phyloP scores from a whole-genome alignment of 2,329 filamentous ascomycete genomes.

The Clarireedia hainanense region DNA sequence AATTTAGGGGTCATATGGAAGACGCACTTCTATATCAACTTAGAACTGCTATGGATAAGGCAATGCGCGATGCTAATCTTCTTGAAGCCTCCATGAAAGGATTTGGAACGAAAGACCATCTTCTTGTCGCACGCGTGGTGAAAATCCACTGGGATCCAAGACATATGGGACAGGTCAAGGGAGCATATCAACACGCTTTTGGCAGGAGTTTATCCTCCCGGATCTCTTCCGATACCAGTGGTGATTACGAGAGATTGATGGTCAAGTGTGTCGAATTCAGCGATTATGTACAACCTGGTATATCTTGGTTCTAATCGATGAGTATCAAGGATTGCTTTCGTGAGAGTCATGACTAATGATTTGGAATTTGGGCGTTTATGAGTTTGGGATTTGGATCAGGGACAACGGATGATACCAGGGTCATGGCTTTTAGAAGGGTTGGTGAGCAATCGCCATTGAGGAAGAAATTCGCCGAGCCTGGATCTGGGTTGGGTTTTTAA shows the following conservation, averaged over 20 bases:
- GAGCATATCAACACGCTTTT: slow-evolving; percentile 67
- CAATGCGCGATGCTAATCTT: slow-evolving; percentile 71
- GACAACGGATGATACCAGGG: no score
- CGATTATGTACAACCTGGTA: slow-evolving; percentile 1
- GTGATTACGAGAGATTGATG: slow-evolving; percentile 72
- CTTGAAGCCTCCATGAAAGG: slow-evolving; percentile 88
- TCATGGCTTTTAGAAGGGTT: no score
- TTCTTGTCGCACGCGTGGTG: slow-evolving; percentile 71
- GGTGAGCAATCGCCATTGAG: no score
- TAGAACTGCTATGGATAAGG: slow-evolving; percentile 68
- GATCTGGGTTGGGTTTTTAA: no score
- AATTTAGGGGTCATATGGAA: slow-evolving; percentile 91
- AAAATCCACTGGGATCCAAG: slow-evolving; percentile 75
- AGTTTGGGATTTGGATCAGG: background rate
- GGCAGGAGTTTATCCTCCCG: slow-evolving; percentile 57
- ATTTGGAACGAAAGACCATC: slow-evolving; percentile 74
- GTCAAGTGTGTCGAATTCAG: slow-evolving; percentile 36
- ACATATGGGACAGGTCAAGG: slow-evolving; percentile 69
- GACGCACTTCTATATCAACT: slow-evolving; percentile 74
- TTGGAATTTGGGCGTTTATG: background rate
- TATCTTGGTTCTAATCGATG: slow-evolving; percentile 3
- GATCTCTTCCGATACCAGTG: slow-evolving; percentile 76
- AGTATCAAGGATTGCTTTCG: background rate
- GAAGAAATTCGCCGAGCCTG: no score
- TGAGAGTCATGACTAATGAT: background rate